These are phyloP conservation scores for Epichloe sp. DNA, from an alignment of 2,329 filamentous ascomycete genomes.

Conservation along the genomic window DNA sequence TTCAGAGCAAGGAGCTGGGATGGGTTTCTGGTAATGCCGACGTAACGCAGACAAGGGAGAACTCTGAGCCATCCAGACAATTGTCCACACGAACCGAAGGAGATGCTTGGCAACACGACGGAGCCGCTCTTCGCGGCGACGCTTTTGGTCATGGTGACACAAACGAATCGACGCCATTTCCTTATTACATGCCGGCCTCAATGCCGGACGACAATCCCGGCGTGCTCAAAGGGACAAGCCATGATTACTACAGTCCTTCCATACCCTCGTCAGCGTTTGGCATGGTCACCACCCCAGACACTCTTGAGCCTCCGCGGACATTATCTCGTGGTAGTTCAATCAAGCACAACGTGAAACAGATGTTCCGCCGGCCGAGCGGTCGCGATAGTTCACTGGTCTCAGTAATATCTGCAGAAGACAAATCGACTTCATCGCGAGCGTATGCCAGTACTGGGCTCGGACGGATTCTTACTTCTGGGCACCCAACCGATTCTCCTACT, in stretches of 20 bases:
- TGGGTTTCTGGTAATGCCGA: slow-evolving; percentile 12
- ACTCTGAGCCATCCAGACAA: neutral
- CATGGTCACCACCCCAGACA: slow-evolving; percentile 19
- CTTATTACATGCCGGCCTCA: slow-evolving; percentile 15
- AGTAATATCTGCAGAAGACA: neutral
- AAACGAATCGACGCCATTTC: slow-evolving; percentile 3
- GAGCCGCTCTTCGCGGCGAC: neutral
- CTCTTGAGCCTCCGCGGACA: slow-evolving; percentile 7
- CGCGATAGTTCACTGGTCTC: slow-evolving; percentile 18
- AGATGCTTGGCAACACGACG: neutral
- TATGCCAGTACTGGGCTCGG: neutral
- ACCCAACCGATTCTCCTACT: slow-evolving; percentile 18
- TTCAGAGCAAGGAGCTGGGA: slow-evolving; percentile 14
- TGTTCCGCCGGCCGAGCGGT: slow-evolving; percentile 23
- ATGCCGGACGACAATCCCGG: slow-evolving; percentile 16
- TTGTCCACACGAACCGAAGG: neutral
- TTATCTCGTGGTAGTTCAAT: slow-evolving; percentile 22
- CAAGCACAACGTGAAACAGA: slow-evolving; percentile 21
- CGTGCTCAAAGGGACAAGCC: slow-evolving; percentile 23
- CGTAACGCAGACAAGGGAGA: neutral
- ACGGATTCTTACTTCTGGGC: slow-evolving; percentile 5
- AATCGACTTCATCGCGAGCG: slow-evolving; percentile 2
- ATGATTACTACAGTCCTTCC: slow-evolving; percentile 28
- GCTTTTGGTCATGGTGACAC: slow-evolving; percentile 6
- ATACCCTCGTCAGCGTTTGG: slow-evolving; percentile 29